phyloP scores from a whole-genome alignment of 352 stramenopile species.

The Aphanomyces invadans region DNA sequence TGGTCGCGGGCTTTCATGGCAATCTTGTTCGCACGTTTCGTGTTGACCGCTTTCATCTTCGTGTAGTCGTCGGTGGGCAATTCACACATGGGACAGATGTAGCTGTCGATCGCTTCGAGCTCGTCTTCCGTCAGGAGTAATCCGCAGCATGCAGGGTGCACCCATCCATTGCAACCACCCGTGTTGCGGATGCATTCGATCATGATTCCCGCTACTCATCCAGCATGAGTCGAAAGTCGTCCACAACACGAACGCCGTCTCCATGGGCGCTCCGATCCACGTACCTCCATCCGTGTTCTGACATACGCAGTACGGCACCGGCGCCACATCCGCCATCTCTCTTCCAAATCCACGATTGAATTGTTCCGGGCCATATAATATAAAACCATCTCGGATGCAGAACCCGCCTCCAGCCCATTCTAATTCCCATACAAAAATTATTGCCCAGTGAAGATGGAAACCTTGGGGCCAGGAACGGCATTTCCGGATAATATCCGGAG shows the following conservation, averaged over 20 bases:
- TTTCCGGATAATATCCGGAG: slow-evolving; percentile 21
- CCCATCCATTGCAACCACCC: slow-evolving; percentile 87
- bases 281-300: slow-evolving; percentile 66
- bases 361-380: slow-evolving; percentile 21
- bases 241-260: no score
- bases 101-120: slow-evolving; percentile 73
- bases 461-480: background rate
- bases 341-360: slow-evolving; percentile 5
- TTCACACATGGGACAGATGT: slow-evolving; percentile 82
- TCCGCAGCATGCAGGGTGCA: slow-evolving; percentile 82
- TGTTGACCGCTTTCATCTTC: slow-evolving; percentile 62
- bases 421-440: slow-evolving; percentile 17
- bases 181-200: slow-evolving; percentile 88
- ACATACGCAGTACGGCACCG: slow-evolving; percentile 76
- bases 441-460: slow-evolving; percentile 2
- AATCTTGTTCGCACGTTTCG: slow-evolving; percentile 52
- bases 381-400: background rate
- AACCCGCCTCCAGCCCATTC: slow-evolving; percentile 12
- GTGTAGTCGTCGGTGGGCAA: slow-evolving; percentile 54
- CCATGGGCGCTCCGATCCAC: slow-evolving; percentile 21
- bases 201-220: slow-evolving; percentile 84
- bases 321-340: slow-evolving; percentile 17
- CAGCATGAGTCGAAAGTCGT: no score
- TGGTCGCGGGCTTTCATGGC: slow-evolving; percentile 20
- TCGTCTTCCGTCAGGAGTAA: slow-evolving; percentile 81